Evolutionary conservation across 176 grass and related monocot genomes (phyloP).

Genomic region (Triticum timopheevii): DNA sequence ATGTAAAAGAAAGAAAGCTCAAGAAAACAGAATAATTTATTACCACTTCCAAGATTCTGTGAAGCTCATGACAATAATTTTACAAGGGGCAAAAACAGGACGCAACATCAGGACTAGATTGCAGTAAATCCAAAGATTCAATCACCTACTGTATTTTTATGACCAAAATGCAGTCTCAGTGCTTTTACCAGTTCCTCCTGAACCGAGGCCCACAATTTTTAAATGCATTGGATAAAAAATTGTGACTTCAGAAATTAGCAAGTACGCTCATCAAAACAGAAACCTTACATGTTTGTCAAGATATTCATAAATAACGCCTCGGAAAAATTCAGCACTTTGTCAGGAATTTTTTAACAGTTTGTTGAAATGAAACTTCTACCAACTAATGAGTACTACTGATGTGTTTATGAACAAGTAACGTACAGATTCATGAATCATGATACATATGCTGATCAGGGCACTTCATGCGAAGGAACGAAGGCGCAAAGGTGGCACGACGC

Average conservation of each 20-base stretch:
- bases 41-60: not conserved
- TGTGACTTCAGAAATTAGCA: not conserved
- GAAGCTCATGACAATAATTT: not conserved
- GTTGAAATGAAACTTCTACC: not conserved
- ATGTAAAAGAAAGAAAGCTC: not conserved
- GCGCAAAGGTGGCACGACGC: conserved; percentile 51
- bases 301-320: not conserved
- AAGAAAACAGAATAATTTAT: not conserved
- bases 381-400: not conserved
- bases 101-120: not conserved
- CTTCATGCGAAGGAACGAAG: conserved; percentile 75
- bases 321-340: not conserved
- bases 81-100: not conserved
- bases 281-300: not conserved
- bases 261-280: not conserved
- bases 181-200: not conserved
- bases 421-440: not conserved
- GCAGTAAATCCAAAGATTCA: not conserved
- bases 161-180: not conserved
- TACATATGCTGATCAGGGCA: not conserved
- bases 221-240: not conserved
- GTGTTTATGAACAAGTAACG: not conserved
- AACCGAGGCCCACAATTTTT: not conserved
- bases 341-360: not conserved
- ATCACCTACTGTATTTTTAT: not conserved